Evolutionary conservation across 345 rosid species (phyloP), one percentile per base, ranked within the genome.

Genomic region (Erucastrum elatum): DNA sequence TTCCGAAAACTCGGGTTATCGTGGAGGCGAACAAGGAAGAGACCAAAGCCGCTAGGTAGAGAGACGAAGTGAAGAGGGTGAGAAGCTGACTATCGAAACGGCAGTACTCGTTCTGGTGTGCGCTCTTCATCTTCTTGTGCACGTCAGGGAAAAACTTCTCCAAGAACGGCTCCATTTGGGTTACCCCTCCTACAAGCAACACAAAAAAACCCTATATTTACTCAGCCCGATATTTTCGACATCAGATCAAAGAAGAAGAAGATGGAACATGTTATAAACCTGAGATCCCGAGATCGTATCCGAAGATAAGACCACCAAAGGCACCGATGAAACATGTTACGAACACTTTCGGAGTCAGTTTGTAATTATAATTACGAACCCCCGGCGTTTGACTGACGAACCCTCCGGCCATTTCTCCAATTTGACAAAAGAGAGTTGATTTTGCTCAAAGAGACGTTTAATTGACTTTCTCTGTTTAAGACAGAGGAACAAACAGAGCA

Each of bases 281-380:
- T 78, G 94, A 92, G 80, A 92, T 90, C 10, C 96, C 97, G 5
- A 90, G 76, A 77, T 93, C 97, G 68, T 93, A 93, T 26, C 97
- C 94, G 30, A 93, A 91, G 71, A 93, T 82, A 74, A 91, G 93
- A 79, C 98, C 97, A 5, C 98, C 98, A 77, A 84, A 82, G 56
- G 96, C 94, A 2, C 96, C 94, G 25, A 91, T 88, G 73, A 91
- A 49, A 71, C 94, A 93, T 13, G 91, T 85, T 44, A 83, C 68
- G 29, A 91, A 29, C 44, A 93, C 94, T 33, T 86, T 86, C 44
- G 73, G 61, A 1, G 96, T 93, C 76, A 93, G 70, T 10, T 85
- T 80, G 41, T 89, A 91, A 58, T 86, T 86, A 64, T 88, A 90
- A 13, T 77, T 67, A 21, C 70, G 71, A 27, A 61, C 84, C 0